Conservation (phyloP, 257 asterid genomes). For the Ilex aquifolium region DNA sequence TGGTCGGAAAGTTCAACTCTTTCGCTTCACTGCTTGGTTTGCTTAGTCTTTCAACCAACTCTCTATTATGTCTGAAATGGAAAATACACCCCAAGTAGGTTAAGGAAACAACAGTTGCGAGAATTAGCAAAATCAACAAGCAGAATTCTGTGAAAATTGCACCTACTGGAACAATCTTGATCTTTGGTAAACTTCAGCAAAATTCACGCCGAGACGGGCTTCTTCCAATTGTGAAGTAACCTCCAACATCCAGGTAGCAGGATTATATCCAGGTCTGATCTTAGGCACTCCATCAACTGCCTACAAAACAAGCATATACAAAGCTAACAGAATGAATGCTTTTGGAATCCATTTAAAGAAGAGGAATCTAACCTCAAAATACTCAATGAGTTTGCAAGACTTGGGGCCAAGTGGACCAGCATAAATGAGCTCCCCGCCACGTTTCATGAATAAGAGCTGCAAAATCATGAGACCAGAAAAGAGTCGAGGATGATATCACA, state of each 20-base stretch:
- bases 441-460: slow-evolving; percentile 91
- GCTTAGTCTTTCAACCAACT: slow-evolving; percentile 73
- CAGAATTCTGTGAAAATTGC: not conserved
- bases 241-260: slow-evolving; percentile 96
- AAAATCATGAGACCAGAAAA: slow-evolving; percentile 19
- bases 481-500: no score
- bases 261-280: slow-evolving; percentile 82
- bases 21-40: slow-evolving; percentile 64
- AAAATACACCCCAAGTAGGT: slow-evolving; percentile 11
- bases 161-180: slow-evolving; percentile 69
- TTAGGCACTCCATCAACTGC: slow-evolving; percentile 65
- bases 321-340: not conserved
- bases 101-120: slow-evolving; percentile 4
- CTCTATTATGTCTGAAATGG: slow-evolving; percentile 52
- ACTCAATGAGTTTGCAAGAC: slow-evolving; percentile 70
- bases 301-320: slow-evolving; percentile 27
- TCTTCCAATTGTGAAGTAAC: slow-evolving; percentile 79
- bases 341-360: not conserved
- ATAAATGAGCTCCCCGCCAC: slow-evolving; percentile 93
- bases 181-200: slow-evolving; percentile 74
- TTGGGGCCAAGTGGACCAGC: slow-evolving; percentile 90
- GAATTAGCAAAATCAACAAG: slow-evolving; percentile 6
- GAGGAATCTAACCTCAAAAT: slow-evolving; percentile 61
- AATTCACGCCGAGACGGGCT: slow-evolving; percentile 74
- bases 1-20: slow-evolving; percentile 71